A percentile compares a stretch with the other conserved stretches of the same genome.
phyloP scores from a whole-genome alignment of 2,329 filamentous ascomycete species.

The Fusarium setosum region DNA sequence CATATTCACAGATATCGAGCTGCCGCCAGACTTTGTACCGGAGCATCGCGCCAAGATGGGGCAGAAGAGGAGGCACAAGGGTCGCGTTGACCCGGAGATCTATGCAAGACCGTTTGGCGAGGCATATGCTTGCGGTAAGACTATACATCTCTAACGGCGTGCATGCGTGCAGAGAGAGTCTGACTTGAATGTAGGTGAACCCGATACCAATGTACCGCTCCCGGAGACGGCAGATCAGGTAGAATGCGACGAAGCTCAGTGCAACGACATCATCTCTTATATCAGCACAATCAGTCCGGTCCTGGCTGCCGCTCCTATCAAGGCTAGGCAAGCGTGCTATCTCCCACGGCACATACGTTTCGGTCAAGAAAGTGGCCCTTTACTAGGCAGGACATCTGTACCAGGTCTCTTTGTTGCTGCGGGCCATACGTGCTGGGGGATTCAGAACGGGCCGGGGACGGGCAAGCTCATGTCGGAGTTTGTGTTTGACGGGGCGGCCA shows the following conservation, averaged over 20 bases:
- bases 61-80: slow-evolving; percentile 65
- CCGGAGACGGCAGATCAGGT: slow-evolving; percentile 83
- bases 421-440: slow-evolving; percentile 98
- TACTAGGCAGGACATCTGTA: slow-evolving; percentile 81
- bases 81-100: slow-evolving; percentile 86
- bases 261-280: slow-evolving; percentile 87
- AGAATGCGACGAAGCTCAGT: slow-evolving; percentile 77
- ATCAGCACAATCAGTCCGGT: slow-evolving; percentile 74
- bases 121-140: slow-evolving; percentile 88
- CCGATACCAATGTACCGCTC: slow-evolving; percentile 79
- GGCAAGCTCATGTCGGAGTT: slow-evolving; percentile 84
- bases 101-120: slow-evolving; percentile 91
- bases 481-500: slow-evolving; percentile 77
- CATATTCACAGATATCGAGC: slow-evolving; percentile 86
- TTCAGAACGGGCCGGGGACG: slow-evolving; percentile 93
- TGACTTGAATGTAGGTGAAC: slow-evolving; percentile 66
- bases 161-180: not conserved
- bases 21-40: slow-evolving; percentile 73
- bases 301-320: slow-evolving; percentile 75
- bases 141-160: not conserved
- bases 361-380: slow-evolving; percentile 72
- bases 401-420: slow-evolving; percentile 84
- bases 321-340: slow-evolving; percentile 90
- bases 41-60: slow-evolving; percentile 59
- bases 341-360: slow-evolving; percentile 78